Evolutionary conservation across 1,139 yeast genomes (phyloP), one percentile per base, ranked within the genome.

Genomic region (Eremothecium cymbalariae): DNA sequence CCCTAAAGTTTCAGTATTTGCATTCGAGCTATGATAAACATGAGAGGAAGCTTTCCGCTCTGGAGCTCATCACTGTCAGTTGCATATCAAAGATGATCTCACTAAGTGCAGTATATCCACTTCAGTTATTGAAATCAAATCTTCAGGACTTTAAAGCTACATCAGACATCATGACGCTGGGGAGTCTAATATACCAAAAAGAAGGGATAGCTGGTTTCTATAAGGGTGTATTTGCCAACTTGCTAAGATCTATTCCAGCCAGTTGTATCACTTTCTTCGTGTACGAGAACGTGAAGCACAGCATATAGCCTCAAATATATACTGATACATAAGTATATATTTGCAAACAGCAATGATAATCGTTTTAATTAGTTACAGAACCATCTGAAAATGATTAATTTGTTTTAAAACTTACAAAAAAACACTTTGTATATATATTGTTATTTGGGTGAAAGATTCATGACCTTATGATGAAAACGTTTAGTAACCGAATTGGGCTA

Each of bases 401-500:
- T 34, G 32, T 39, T 33, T 37, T 40, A 30, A 40, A 37, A 35
- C 33, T 36, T 39, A 32, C 39, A 30, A 32, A 38, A 37, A 34
- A 25, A 32, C 30, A 33, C 17, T 28, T 33, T 36, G 30, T 28
- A 29, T 36, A 26, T 28, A 20, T 25, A 30, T 31, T 31, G 40
- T 17, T 22, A 29, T 32, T 12, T 9, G 23, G 32, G 32, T 12
- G 6, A 28, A 18, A 17, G 19, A 28, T 35, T 35, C 39, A 33
- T 38, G 40, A 27, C 30, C 30, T 39, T 39, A 40, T 42, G 44
- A 44, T 50, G 43, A 42, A 41, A 46, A 42, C 38, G 53, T 55
- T 75, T 80, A 81, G 75, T 81, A 81, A 73, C 93, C 93, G 60
- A 81, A 69, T 65, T 85, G 65, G 64, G 90, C 84, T 67, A 81